Base-by-base conservation (phyloP, 768 basidiomycete species). In the Candolleomyces aberdarensis region DNA sequence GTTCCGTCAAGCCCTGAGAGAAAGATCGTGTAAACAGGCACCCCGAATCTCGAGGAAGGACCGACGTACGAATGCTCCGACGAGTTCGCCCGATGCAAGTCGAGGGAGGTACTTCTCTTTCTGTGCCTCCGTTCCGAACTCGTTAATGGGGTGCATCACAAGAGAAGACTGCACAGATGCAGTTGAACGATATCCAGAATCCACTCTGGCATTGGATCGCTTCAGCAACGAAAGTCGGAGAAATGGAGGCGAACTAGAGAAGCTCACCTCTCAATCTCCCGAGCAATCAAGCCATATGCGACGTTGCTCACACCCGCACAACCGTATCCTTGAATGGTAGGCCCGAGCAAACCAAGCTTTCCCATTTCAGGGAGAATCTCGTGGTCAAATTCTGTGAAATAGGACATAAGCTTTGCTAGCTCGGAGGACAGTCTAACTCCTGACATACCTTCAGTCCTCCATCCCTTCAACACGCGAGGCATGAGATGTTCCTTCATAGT, bases 101-200 rank as follows among this genome's bases (percentile, higher is more conserved):
- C 84, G 78, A 52, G 95, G 96, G 4, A 99, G 82, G 69, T 89
- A 99, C 66, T 88, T 90, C 67, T 94, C 89, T 76, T 95, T 96
- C 75, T 98, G 94, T 36, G 84, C 86, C 36, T 94, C 88, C 0
- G 88, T 85, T 1, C 96, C 96, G 71, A 95, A 98, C 67, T 91
- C 87, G 69, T 91, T 76, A 65, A 94, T 92, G 9, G 89, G 95
- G 69, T 96, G 93, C 96, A 99, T 99, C 13, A 96, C 94, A 29
- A 99, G 84, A 19, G 94, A 96, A 0, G 92, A 94, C 72, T 98
- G 96, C 3, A 98, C 96, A 17, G 95, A 97, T 63, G 94, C 87
- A 3, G 88, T 96, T 5, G 93, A 96, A 26, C 96, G 91, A 70
- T 97, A 98, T 0, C 96, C 96, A 2, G 96, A 98, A 71, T 99